Base-by-base conservation (phyloP, 1,139 yeast genomes). In the Debaryomyces coudertii region DNA sequence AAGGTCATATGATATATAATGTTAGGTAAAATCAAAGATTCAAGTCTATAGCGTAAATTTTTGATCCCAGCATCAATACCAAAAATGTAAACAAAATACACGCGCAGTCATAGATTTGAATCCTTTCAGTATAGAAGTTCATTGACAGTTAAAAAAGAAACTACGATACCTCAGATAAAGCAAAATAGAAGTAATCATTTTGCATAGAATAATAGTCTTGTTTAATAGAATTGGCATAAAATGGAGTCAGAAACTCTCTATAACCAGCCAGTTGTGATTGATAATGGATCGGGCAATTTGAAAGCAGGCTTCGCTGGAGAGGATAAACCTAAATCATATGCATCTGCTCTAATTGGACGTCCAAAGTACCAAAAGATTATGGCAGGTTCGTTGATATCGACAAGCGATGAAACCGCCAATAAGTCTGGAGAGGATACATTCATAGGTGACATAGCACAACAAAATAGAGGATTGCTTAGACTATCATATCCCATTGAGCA, bases 261-360 rank as follows among this genome's bases (percentile, higher is more conserved):
- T 50, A 92, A 90, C 65, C 97, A 92, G 66, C 97, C 97, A 2
- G 82, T 92, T 40, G 97, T 92, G 31, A 76, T 92, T 29, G 98
- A 92, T 65, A 90, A 89, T 70, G 98, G 98, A n/a, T 85, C 96
- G 4, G 96, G 96, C 1, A 78, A 80, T 42, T 73, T 90, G 47
- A 87, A 90, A 61, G 90, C 96, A 0, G 98, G 98, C 1, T 88
- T 92, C 66, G 96, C 97, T 1, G 97, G 97, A 14, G 95, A 88
- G 55, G 95, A 89, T 47, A 78, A 74, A 54, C 98, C 98, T 2
- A 78, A 81, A 55, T 65, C 81, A 34, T 77, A 69, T 50, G 69
- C 69, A 33, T 66, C 80, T 2, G 68, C 77, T 29, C 69, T 88
- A 16, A 76, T 90, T 2, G 98, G 98, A 2, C 68, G 86, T 45